Conservation (phyloP, 208 protist species). For the Acanthamoeba lenticulata region DNA sequence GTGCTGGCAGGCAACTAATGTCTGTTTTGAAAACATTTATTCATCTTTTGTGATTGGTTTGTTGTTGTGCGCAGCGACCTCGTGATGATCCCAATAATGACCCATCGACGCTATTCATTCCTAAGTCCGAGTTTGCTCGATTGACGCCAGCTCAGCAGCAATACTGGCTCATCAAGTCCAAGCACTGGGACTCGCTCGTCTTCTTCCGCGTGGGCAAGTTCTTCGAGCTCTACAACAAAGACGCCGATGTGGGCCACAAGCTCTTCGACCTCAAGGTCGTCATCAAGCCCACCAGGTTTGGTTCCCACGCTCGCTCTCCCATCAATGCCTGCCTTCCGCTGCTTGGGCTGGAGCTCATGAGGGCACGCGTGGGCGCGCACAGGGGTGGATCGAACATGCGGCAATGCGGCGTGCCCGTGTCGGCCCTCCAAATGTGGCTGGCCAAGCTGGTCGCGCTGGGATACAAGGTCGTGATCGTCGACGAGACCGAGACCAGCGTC, state of each 20-base stretch:
- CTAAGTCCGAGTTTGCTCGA: background rate
- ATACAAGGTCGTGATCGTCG: conserved; percentile 82
- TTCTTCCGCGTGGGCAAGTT: conserved; percentile 87
- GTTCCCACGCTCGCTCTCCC: background rate
- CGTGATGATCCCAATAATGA: conserved; percentile 77
- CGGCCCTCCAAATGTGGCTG: conserved; percentile 71
- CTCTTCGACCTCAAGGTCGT: conserved; percentile 77
- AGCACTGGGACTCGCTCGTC: conserved; percentile 79
- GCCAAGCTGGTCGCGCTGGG: conserved; percentile 78
- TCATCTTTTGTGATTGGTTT: too few relatives aligned
- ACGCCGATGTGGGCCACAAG: conserved; percentile 81
- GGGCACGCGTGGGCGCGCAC: too few relatives aligned
- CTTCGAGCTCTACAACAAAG: conserved; percentile 85
- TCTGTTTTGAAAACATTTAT: too few relatives aligned
- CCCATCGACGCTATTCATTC: conserved; percentile 79
- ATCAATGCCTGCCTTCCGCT: background rate
- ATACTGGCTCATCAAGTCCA: conserved; percentile 83
- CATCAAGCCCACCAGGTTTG: conserved; percentile 41
- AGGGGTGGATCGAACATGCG: conserved; percentile 83
- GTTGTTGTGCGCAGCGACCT: background rate
- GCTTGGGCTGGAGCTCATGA: too few relatives aligned
- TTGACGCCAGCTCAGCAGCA: conserved; percentile 80
- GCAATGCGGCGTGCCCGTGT: conserved; percentile 82
- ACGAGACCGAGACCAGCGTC: conserved; percentile 79
- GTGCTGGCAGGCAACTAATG: too few relatives aligned